Conservation (phyloP, 2,329 filamentous ascomycete species). For the Fusarium sp. region DNA sequence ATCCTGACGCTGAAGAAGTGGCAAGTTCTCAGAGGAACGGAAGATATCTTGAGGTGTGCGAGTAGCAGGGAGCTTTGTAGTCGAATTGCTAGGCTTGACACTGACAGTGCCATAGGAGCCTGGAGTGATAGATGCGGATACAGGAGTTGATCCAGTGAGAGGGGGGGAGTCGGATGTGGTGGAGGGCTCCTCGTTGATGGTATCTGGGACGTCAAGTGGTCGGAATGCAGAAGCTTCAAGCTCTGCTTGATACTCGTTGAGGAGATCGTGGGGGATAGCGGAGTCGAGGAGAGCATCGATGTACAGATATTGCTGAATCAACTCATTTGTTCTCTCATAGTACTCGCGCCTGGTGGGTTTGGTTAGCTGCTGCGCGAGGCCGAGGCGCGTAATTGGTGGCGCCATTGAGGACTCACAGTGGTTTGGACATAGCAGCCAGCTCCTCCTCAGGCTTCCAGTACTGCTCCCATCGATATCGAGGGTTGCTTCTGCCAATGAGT, state of each 20-base stretch:
- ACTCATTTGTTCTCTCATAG: conserved; percentile 87
- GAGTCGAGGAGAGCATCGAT: conserved; percentile 92
- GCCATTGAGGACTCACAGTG: conserved; percentile 60
- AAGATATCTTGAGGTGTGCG: conserved; percentile 89
- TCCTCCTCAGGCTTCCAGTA: conserved; percentile 88
- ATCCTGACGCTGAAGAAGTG: conserved; percentile 64
- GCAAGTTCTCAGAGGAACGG: conserved; percentile 74
- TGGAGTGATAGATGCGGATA: conserved; percentile 29
- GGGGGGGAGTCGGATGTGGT: conserved; percentile 45
- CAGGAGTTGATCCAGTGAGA: conserved; percentile 32
- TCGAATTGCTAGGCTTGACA: conserved; percentile 45
- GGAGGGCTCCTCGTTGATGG: conserved; percentile 76
- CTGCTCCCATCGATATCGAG: conserved; percentile 83
- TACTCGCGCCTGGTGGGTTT: conserved; percentile 70
- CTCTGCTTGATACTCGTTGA: conserved; percentile 84
- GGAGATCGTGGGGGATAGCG: conserved; percentile 87
- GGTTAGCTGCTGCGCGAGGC: conserved; percentile 3
- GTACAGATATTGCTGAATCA: conserved; percentile 92
- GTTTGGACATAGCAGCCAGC: conserved; percentile 74
- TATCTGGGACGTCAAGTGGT: conserved; percentile 71
- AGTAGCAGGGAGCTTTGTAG: conserved; percentile 65
- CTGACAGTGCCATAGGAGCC: conserved; percentile 46
- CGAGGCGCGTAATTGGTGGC: neutral
- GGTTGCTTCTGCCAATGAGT: conserved; percentile 88
- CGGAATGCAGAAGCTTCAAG: conserved; percentile 65